A percentile compares a stretch with the other conserved stretches of the same genome.
Conservation (phyloP, 306 rosid species). For the Acacia acuminata region DNA sequence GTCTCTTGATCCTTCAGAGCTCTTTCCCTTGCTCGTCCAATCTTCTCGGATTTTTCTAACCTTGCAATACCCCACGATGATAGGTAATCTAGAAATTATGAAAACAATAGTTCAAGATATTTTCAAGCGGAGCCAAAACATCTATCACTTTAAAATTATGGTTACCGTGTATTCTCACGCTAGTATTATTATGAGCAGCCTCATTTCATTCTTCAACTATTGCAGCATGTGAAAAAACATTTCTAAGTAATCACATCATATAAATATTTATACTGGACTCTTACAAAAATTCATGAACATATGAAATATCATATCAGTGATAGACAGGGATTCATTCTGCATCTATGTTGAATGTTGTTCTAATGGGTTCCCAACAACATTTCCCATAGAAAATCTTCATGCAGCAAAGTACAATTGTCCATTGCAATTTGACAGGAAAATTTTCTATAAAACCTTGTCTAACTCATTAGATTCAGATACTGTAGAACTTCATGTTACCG, state of each 20-base stretch:
- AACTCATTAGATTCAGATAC: background rate
- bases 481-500: background rate
- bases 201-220: background rate
- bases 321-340: background rate
- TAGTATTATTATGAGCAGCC: background rate
- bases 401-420: background rate
- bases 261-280: background rate
- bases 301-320: background rate
- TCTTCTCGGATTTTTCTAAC: constrained; percentile 24
- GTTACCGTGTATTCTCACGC: background rate
- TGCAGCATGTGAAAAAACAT: background rate
- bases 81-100: constrained; percentile 24
- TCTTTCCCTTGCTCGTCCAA: constrained; percentile 30
- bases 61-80: constrained; percentile 19
- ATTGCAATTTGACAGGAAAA: background rate
- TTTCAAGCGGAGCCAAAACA: background rate
- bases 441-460: background rate
- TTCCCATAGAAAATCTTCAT: constrained; percentile 1
- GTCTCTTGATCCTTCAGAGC: constrained; percentile 28
- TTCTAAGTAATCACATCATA: background rate
- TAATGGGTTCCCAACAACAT: background rate
- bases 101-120: background rate
- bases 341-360: background rate
- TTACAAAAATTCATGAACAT: background rate
- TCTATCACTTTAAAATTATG: background rate